phyloP scores from a whole-genome alignment of 164 flowering plant genomes.

The Aristolochia fimbriata region DNA sequence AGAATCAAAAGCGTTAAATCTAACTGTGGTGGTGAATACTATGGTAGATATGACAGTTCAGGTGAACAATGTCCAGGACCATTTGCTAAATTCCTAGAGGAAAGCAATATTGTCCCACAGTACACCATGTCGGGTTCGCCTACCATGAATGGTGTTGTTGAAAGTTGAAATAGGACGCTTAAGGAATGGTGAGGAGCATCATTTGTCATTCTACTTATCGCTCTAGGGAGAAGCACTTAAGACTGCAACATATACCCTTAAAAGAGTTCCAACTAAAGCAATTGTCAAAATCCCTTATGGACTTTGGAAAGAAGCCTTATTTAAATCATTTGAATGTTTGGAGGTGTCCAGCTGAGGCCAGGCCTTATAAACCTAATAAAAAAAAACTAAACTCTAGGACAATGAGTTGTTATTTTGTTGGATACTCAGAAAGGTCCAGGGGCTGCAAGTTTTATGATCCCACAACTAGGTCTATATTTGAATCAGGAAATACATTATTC shows the following conservation, averaged over 20 bases:
- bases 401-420: slow-evolving; percentile 1
- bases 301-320: not conserved
- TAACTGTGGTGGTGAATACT: not conserved
- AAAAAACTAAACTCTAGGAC: slow-evolving; percentile 3
- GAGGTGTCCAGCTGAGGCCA: slow-evolving; percentile 1
- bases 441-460: slow-evolving; percentile 3
- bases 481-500: slow-evolving; percentile 1
- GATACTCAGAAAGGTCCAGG: slow-evolving; percentile 2
- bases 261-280: not conserved
- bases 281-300: not conserved
- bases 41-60: too few species aligned
- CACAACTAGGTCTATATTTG: not conserved
- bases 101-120: too few species aligned
- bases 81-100: not conserved
- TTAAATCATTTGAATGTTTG: slow-evolving; percentile 1
- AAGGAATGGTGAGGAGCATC: slow-evolving; percentile 1
- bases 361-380: not conserved
- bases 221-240: not conserved
- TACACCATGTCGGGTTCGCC: not conserved
- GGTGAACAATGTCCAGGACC: not conserved
- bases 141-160: not conserved
- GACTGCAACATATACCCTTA: not conserved
- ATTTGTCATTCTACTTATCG: not conserved
- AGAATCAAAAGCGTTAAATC: not conserved
- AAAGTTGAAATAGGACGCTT: not conserved